Percentiles rank a stretch among this genome's conserved stretches.
phyloP scores from a whole-genome alignment of 176 grass and related monocot genomes.

The Aechmea fasciata region DNA sequence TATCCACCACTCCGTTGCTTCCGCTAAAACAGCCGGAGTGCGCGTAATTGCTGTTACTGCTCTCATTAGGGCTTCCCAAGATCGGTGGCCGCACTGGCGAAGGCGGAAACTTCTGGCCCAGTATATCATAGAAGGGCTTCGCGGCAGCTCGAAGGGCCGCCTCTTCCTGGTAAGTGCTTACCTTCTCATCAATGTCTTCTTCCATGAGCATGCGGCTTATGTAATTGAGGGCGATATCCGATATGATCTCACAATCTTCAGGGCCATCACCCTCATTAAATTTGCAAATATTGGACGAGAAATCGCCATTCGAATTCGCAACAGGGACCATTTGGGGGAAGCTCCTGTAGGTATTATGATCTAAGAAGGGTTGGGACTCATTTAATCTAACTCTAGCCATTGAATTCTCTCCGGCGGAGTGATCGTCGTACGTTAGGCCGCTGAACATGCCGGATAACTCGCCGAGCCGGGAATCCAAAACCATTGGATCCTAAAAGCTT shows the following conservation, averaged over 20 bases:
- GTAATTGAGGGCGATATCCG: slow-evolving; percentile 82
- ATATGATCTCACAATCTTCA: slow-evolving; percentile 85
- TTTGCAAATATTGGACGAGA: slow-evolving; percentile 13
- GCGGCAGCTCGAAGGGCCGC: slow-evolving; percentile 52
- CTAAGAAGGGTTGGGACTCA: not conserved
- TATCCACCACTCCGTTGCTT: slow-evolving; percentile 20
- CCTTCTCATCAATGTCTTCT: slow-evolving; percentile 94
- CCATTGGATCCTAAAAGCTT: not conserved
- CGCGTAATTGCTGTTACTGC: slow-evolving; percentile 21
- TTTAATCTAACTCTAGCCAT: slow-evolving; percentile 1
- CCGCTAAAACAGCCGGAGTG: slow-evolving; percentile 7
- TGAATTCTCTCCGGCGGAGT: slow-evolving; percentile 7
- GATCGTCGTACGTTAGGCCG: slow-evolving; percentile 12
- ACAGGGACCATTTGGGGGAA: slow-evolving; percentile 18
- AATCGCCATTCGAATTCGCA: not conserved
- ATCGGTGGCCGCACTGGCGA: slow-evolving; percentile 25
- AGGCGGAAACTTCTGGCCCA: slow-evolving; percentile 85
- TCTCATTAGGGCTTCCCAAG: slow-evolving; percentile 42
- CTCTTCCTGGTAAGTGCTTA: slow-evolving; percentile 77
- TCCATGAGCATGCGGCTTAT: slow-evolving; percentile 94
- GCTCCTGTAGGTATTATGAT: not conserved
- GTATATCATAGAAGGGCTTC: slow-evolving; percentile 89
- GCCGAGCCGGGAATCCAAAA: slow-evolving; percentile 17
- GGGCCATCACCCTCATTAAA: slow-evolving; percentile 43
- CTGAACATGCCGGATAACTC: slow-evolving; percentile 18